Evolutionary conservation across 176 grass and related monocot species (phyloP).

Genomic region (Miscanthus lutarioriparius): DNA sequence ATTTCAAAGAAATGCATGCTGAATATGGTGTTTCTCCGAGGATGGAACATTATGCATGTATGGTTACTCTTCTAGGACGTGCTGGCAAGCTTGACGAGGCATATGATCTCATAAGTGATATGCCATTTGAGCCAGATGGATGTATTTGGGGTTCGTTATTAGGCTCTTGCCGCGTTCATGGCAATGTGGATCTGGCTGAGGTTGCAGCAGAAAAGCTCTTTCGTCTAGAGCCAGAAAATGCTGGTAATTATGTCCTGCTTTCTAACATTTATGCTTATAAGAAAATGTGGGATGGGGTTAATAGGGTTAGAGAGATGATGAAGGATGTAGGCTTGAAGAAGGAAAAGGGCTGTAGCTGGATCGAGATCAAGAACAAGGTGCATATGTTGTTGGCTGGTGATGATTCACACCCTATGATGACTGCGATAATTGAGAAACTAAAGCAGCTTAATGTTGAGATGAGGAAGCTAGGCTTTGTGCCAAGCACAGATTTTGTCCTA

Average conservation of each 20-base stretch:
- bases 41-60: constrained; percentile 76
- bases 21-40: constrained; percentile 49
- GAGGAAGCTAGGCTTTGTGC: constrained; percentile 61
- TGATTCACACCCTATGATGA: constrained; percentile 62
- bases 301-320: constrained; percentile 61
- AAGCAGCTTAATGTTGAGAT: constrained; percentile 61
- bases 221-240: constrained; percentile 62
- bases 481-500: constrained; percentile 70
- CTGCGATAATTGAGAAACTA: constrained; percentile 52
- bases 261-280: constrained; percentile 85
- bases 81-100: constrained; percentile 64
- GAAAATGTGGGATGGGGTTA: constrained; percentile 68
- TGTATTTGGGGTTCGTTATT: constrained; percentile 79
- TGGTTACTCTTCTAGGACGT: constrained; percentile 69
- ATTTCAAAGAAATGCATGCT: constrained; percentile 59
- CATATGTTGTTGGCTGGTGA: constrained; percentile 78
- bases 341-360: constrained; percentile 78
- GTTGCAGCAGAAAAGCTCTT: constrained; percentile 68
- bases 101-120: constrained; percentile 60
- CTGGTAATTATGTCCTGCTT: constrained; percentile 76
- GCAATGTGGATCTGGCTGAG: constrained; percentile 56
- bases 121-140: constrained; percentile 60
- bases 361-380: constrained; percentile 75
- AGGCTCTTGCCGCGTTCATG: constrained; percentile 63
- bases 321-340: constrained; percentile 62